Conservation (phyloP, 2,329 filamentous ascomycete genomes). For the Botryotinia calthae region DNA sequence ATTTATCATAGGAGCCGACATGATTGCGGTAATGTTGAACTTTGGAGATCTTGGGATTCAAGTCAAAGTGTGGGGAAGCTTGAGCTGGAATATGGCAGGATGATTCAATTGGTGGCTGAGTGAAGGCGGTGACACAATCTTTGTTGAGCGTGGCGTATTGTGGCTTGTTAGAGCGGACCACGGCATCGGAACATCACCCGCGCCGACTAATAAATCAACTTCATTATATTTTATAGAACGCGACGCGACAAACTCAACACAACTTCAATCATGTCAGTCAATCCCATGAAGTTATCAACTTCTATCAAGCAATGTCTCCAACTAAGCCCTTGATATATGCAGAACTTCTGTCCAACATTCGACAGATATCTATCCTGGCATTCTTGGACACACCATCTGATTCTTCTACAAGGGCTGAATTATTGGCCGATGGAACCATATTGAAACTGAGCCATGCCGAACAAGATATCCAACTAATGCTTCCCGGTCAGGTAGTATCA, state of each 20-base stretch:
- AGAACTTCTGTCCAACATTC: constrained; percentile 63
- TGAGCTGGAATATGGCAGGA: background rate
- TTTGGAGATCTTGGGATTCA: background rate
- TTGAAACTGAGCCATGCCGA: constrained; percentile 51
- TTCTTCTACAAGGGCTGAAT: constrained; percentile 34
- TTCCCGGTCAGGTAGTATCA: constrained; percentile 41
- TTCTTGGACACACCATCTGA: constrained; percentile 45
- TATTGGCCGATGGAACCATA: constrained; percentile 47
- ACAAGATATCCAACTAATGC: constrained; percentile 39
- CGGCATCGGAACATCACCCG: background rate
- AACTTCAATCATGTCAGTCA: background rate
- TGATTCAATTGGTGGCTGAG: background rate
- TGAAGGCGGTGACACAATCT: background rate
- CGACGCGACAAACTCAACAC: background rate
- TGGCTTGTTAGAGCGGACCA: background rate
- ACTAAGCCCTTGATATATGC: constrained; percentile 51
- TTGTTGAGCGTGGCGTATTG: background rate
- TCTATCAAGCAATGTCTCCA: constrained; percentile 10
- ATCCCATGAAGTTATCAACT: background rate
- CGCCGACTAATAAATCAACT: background rate
- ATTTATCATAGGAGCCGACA: constrained; percentile 45
- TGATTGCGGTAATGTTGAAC: constrained; percentile 24
- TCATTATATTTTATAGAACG: constrained; percentile 3
- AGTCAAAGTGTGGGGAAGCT: constrained; percentile 12
- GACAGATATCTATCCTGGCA: constrained; percentile 59